Percentiles rank a stretch among this genome's conserved stretches.
phyloP scores from a whole-genome alignment of 345 rosid genomes.

The Passiflora organensis region DNA sequence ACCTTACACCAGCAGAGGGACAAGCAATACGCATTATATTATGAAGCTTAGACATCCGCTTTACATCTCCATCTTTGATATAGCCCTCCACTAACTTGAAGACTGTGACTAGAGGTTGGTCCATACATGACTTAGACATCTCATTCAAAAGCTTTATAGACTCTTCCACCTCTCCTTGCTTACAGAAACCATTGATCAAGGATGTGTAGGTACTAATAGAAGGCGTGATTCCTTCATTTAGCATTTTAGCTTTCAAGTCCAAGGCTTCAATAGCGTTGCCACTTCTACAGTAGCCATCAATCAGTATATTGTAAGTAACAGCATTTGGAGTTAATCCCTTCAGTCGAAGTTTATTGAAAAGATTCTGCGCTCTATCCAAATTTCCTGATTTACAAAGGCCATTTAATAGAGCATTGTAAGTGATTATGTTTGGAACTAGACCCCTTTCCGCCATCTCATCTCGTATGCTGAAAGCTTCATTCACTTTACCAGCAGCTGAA shows the following conservation, averaged over 20 bases:
- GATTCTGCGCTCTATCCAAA: conserved; percentile 49
- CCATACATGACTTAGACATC: conserved; percentile 16
- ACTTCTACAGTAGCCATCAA: conserved; percentile 41
- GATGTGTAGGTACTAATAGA: conserved; percentile 25
- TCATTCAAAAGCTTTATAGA: conserved; percentile 28
- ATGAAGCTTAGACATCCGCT: conserved; percentile 17
- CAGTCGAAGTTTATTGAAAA: conserved; percentile 47
- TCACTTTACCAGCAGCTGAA: conserved; percentile 47
- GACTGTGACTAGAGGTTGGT: conserved; percentile 16
- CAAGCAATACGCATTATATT: conserved; percentile 8
- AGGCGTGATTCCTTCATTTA: conserved; percentile 41
- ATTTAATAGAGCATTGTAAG: conserved; percentile 58
- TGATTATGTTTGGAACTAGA: conserved; percentile 50
- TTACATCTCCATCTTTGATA: conserved; percentile 9
- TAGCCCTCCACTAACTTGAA: conserved; percentile 18
- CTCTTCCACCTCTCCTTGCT: conserved; percentile 30
- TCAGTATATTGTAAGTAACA: conserved; percentile 48
- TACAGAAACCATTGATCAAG: conserved; percentile 34
- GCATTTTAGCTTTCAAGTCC: conserved; percentile 43
- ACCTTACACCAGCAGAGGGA: conserved; percentile 7
- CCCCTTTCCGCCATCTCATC: conserved; percentile 62
- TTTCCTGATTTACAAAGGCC: conserved; percentile 57
- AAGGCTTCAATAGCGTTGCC: conserved; percentile 46
- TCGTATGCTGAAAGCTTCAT: conserved; percentile 60
- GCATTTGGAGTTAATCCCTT: conserved; percentile 54